phyloP scores from a whole-genome alignment of 2,329 filamentous ascomycete species.

The Ophiosphaerella korrae region DNA sequence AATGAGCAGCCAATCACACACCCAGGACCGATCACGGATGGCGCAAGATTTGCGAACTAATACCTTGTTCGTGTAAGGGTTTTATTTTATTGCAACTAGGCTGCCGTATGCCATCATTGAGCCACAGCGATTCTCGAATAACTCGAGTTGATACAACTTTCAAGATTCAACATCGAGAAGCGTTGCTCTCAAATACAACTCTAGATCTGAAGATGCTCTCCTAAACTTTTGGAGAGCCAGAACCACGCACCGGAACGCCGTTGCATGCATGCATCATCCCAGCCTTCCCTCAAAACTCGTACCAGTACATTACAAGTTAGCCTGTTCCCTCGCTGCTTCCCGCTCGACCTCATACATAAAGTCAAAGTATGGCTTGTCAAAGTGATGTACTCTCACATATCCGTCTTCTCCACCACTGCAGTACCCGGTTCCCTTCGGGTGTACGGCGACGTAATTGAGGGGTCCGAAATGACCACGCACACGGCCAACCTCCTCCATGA shows the following conservation, averaged over 20 bases:
- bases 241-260: conserved; percentile 41
- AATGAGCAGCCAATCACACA: conserved; percentile 11
- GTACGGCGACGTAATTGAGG: conserved; percentile 92
- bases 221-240: conserved; percentile 29
- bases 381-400: conserved; percentile 97
- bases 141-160: background rate
- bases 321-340: conserved; percentile 57
- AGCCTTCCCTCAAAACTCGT: conserved; percentile 23
- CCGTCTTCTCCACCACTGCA: conserved; percentile 96
- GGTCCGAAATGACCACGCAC: conserved; percentile 97
- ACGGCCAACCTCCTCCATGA: conserved; percentile 97
- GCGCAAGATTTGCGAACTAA: too few species aligned
- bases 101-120: too few species aligned
- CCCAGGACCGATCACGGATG: background rate
- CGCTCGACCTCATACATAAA: conserved; percentile 99
- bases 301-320: conserved; percentile 39
- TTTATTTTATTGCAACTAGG: background rate
- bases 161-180: background rate
- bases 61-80: background rate
- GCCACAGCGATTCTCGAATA: background rate
- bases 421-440: conserved; percentile 90
- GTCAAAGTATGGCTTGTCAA: conserved; percentile 98
- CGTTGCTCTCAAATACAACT: conserved; percentile 14
- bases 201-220: conserved; percentile 21
- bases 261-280: conserved; percentile 44